A percentile compares a stretch with the other conserved stretches of the same genome.
These are phyloP conservation scores for Arthrobotrys entomopaga DNA, from an alignment of 2,329 filamentous ascomycete species.

Conservation along the genomic window DNA sequence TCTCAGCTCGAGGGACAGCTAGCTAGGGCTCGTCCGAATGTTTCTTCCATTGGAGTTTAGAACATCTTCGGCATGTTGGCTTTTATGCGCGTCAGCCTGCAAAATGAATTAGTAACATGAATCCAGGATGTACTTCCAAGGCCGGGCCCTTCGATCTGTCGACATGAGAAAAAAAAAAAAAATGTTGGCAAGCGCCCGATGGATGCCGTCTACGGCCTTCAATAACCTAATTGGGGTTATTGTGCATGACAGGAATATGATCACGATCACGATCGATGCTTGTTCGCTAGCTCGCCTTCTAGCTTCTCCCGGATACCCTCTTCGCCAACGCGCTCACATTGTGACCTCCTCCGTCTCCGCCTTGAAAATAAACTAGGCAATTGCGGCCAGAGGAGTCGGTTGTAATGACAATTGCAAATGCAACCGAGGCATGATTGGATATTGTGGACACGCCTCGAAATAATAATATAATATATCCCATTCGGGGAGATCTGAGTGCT, in stretches of 20 bases:
- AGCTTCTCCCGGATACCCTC: not conserved
- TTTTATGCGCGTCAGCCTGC: slow-evolving; percentile 52
- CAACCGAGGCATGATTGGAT: not conserved
- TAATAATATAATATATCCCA: too few relatives aligned
- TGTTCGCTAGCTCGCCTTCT: not conserved
- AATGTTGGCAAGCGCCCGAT: slow-evolving; percentile 44
- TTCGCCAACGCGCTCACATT: too few relatives aligned
- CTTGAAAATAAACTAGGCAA: not conserved
- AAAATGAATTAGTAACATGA: slow-evolving; percentile 18
- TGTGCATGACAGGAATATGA: slow-evolving; percentile 21
- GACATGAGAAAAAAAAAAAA: too few relatives aligned
- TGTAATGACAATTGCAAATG: not conserved
- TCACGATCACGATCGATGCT: slow-evolving; percentile 14
- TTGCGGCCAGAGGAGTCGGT: not conserved
- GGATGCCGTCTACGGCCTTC: slow-evolving; percentile 55
- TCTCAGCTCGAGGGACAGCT: too few relatives aligned
- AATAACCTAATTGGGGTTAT: slow-evolving; percentile 51
- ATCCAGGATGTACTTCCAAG: slow-evolving; percentile 20
- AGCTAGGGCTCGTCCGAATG: too few relatives aligned
- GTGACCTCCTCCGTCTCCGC: not conserved
- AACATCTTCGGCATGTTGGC: not conserved
- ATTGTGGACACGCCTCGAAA: slow-evolving; percentile 1
- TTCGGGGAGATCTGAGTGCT: not conserved
- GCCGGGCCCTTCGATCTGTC: slow-evolving; percentile 11
- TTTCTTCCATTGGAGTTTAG: too few relatives aligned